A percentile compares a stretch with the other conserved stretches of the same genome.
These are phyloP conservation scores for Talaromyces borbonicus DNA, from an alignment of 495 filamentous ascomycete genomes.

Conservation along the genomic window DNA sequence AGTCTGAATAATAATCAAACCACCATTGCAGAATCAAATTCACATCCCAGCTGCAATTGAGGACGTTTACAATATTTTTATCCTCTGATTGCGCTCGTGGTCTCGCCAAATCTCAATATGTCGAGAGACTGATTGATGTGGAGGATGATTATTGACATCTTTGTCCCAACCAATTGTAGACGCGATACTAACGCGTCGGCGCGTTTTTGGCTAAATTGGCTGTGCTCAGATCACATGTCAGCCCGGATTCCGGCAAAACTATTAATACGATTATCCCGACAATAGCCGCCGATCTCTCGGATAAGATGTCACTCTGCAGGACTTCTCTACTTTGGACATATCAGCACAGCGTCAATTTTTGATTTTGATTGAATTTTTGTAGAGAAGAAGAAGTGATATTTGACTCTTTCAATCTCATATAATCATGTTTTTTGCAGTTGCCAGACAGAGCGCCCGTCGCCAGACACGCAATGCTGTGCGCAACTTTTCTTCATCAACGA, in stretches of 20 bases:
- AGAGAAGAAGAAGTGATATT: slow-evolving; percentile 1
- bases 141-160: too few species aligned
- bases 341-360: neutral
- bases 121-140: too few species aligned
- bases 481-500: slow-evolving; percentile 31
- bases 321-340: neutral
- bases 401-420: slow-evolving; percentile 5
- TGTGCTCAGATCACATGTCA: slow-evolving; percentile 2
- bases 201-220: slow-evolving; percentile 4
- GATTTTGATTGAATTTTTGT: slow-evolving; percentile 3
- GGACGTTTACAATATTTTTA: too few species aligned
- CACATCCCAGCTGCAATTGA: neutral
- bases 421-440: slow-evolving; percentile 27
- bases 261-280: slow-evolving; percentile 23
- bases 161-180: slow-evolving; percentile 4
- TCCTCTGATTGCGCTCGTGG: too few species aligned
- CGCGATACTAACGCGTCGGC: slow-evolving; percentile 4
- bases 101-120: too few species aligned
- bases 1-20: neutral
- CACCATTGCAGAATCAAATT: neutral
- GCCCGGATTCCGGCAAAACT: neutral
- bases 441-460: slow-evolving; percentile 19
- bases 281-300: slow-evolving; percentile 37
- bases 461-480: slow-evolving; percentile 27
- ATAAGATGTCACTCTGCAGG: slow-evolving; percentile 20